Conservation (phyloP, 148 eudicot species). For the Fagopyrum esculentum region DNA sequence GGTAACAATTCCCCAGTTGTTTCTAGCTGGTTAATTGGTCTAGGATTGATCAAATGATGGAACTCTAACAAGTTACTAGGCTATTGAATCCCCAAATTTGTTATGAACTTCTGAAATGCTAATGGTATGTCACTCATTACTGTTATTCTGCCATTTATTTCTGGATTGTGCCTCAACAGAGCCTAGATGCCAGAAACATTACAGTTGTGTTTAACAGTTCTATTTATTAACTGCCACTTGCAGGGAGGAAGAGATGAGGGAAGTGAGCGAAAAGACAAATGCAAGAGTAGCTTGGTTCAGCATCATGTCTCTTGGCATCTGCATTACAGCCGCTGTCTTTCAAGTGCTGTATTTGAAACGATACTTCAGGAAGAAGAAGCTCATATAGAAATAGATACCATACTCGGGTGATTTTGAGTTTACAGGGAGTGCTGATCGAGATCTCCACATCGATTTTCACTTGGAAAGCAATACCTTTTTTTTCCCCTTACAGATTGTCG, state of each 20-base stretch:
- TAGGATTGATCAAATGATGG: neutral
- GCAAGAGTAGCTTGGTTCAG: conserved; percentile 64
- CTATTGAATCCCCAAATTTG: neutral
- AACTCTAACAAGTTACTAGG: neutral
- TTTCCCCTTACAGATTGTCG: neutral
- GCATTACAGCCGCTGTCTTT: conserved; percentile 42
- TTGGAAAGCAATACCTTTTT: conserved; percentile 7
- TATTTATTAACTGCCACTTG: neutral
- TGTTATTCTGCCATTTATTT: neutral
- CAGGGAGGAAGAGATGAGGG: conserved; percentile 79
- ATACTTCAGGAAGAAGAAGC: conserved; percentile 68
- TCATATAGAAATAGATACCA: conserved; percentile 29
- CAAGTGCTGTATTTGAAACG: conserved; percentile 58
- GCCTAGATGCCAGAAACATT: neutral
- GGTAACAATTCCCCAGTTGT: neutral
- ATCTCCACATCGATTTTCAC: neutral
- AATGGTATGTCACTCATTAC: neutral
- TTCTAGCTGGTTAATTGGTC: neutral
- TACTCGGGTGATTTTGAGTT: neutral
- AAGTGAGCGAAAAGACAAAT: conserved; percentile 60
- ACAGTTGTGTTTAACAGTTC: neutral
- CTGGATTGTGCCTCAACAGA: neutral
- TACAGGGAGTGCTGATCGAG: conserved; percentile 1
- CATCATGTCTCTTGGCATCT: conserved; percentile 51
- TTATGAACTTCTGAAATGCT: neutral